Conservation (phyloP, 371 early-diverging fungal genomes). For the Mortierella sp. region DNA sequence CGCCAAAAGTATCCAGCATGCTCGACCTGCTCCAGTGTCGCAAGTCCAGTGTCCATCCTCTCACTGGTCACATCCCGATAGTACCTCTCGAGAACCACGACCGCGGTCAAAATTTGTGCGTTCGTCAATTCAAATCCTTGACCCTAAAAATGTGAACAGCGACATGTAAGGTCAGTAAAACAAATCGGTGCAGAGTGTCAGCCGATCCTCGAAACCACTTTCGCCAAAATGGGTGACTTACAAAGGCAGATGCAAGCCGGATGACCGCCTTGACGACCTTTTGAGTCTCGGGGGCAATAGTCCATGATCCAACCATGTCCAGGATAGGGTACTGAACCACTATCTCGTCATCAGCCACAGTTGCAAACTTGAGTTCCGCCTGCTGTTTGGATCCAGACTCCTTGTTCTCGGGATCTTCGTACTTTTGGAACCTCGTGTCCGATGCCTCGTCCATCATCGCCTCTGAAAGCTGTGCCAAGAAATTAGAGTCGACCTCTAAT, state of each 20-base stretch:
- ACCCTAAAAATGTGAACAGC: slow-evolving; percentile 51
- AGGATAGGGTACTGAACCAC: slow-evolving; percentile 51
- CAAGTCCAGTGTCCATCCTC: slow-evolving; percentile 47
- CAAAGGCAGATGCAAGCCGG: slow-evolving; percentile 76
- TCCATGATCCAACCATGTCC: slow-evolving; percentile 58
- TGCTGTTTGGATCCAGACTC: slow-evolving; percentile 35
- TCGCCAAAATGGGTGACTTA: slow-evolving; percentile 44
- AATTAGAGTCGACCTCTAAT: slow-evolving; percentile 38
- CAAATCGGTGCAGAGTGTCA: neutral
- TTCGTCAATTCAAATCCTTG: slow-evolving; percentile 88
- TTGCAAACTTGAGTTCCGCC: slow-evolving; percentile 47
- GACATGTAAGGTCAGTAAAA: neutral
- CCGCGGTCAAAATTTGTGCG: slow-evolving; percentile 80
- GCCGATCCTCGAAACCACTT: neutral
- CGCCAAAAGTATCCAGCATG: slow-evolving; percentile 72
- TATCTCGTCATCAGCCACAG: slow-evolving; percentile 43
- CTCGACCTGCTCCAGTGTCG: slow-evolving; percentile 68
- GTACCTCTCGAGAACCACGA: slow-evolving; percentile 75
- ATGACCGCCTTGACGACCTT: slow-evolving; percentile 76
- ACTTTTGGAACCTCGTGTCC: slow-evolving; percentile 54
- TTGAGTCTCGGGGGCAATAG: slow-evolving; percentile 69
- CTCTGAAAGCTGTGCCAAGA: slow-evolving; percentile 52
- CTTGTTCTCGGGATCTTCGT: slow-evolving; percentile 50
- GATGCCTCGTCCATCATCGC: slow-evolving; percentile 56
- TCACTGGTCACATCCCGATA: slow-evolving; percentile 67